These are phyloP conservation scores for Kwoniella heveanensis DNA, from an alignment of 768 basidiomycete genomes.

Conservation along the genomic window DNA sequence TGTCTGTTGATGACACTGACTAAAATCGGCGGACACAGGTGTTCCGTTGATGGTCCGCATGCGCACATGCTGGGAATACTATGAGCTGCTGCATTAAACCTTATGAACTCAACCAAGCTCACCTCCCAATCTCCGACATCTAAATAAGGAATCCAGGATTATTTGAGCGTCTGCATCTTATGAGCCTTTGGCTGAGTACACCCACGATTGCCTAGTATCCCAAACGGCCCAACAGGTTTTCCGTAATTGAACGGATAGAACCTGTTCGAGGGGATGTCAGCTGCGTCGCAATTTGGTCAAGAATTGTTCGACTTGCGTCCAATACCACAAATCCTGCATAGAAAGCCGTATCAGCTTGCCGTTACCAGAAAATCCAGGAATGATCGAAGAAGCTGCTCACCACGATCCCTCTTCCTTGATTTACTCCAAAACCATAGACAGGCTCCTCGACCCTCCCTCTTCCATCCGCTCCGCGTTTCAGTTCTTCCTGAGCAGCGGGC, in stretches of 20 bases:
- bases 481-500: constrained; percentile 22
- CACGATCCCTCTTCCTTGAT: constrained; percentile 36
- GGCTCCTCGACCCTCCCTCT: constrained; percentile 29
- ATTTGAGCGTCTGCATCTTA: background rate
- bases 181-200: background rate
- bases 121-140: constrained; percentile 49
- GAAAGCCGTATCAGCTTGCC: background rate
- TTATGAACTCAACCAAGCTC: constrained; percentile 2
- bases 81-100: no score
- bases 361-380: no score
- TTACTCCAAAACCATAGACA: constrained; percentile 49
- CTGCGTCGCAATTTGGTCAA: no score
- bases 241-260: constrained; percentile 52
- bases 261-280: background rate
- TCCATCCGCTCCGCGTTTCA: constrained; percentile 20
- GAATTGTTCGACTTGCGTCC: constrained; percentile 33
- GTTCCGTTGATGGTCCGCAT: constrained; percentile 42
- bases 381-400: constrained; percentile 24
- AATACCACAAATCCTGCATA: constrained; percentile 49
- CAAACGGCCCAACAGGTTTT: constrained; percentile 41
- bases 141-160: constrained; percentile 9
- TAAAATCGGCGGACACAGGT: constrained; percentile 43
- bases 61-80: constrained; percentile 23
- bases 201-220: constrained; percentile 49
- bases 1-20: no score